Conservation (phyloP, 2,329 filamentous ascomycete genomes). For the Stagonosporopsis tanaceti region DNA sequence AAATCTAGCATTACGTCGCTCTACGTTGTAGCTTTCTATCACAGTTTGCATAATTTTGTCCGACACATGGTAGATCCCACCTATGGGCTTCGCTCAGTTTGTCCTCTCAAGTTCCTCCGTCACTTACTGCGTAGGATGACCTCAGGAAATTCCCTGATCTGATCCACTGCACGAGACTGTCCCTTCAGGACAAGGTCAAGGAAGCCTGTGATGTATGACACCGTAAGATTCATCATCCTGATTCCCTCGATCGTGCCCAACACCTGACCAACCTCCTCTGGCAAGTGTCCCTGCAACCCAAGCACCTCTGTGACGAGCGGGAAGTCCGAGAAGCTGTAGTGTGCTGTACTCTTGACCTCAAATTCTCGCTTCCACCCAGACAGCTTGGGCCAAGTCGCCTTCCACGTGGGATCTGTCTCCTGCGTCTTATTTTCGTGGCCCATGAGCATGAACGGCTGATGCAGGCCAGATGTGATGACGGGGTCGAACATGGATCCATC, state of each 20-base stretch:
- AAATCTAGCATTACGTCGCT: neutral
- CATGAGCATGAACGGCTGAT: constrained; percentile 34
- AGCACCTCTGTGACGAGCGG: constrained; percentile 25
- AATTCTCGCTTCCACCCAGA: constrained; percentile 39
- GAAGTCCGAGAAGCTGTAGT: constrained; percentile 42
- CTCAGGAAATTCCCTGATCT: constrained; percentile 24
- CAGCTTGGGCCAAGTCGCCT: constrained; percentile 31
- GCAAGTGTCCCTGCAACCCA: constrained; percentile 28
- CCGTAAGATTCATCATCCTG: constrained; percentile 31
- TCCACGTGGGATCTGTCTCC: constrained; percentile 40
- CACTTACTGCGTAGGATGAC: constrained; percentile 10
- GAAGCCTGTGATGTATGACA: constrained; percentile 30
- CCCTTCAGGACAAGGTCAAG: constrained; percentile 32
- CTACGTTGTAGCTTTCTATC: neutral
- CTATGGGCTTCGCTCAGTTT: too few species aligned
- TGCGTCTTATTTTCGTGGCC: constrained; percentile 42
- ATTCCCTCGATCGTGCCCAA: constrained; percentile 33
- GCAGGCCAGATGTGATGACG: constrained; percentile 23
- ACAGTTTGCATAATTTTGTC: neutral
- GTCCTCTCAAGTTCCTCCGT: neutral
- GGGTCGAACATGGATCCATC: constrained; percentile 44
- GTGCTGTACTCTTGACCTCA: constrained; percentile 34
- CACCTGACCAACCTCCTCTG: constrained; percentile 27
- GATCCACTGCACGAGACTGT: constrained; percentile 8
- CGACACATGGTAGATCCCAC: too few species aligned